A percentile compares a stretch with the other conserved stretches of the same genome.
Evolutionary conservation across 2,329 filamentous ascomycete genomes (phyloP).

Genomic region (Cladosporium sp.): DNA sequence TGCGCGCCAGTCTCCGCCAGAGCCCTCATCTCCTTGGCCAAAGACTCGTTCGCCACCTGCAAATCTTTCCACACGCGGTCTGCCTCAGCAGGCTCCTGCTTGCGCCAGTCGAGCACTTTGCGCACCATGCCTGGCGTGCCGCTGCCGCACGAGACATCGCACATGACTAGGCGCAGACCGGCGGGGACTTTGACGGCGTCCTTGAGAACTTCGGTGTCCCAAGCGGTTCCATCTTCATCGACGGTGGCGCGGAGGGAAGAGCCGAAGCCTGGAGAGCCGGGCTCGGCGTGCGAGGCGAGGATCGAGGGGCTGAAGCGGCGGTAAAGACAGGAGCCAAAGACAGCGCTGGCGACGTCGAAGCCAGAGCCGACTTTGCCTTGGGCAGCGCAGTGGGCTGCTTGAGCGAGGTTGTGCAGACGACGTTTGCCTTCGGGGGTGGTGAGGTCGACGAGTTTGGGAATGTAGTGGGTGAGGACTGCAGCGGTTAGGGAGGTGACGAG

Average conservation of each 20-base stretch:
- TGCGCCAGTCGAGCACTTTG: constrained; percentile 78
- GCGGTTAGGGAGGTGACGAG: constrained; percentile 84
- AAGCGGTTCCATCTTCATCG: constrained; percentile 55
- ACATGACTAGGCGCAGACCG: constrained; percentile 80
- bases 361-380: constrained; percentile 96
- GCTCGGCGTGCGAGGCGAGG: constrained; percentile 62
- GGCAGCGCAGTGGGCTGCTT: constrained; percentile 89
- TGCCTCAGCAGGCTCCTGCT: constrained; percentile 59
- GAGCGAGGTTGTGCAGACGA: constrained; percentile 84
- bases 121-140: constrained; percentile 96
- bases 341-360: constrained; percentile 90
- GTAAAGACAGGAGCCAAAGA: constrained; percentile 88
- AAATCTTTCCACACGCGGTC: constrained; percentile 69
- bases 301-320: constrained; percentile 83
- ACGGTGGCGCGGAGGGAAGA: constrained; percentile 62
- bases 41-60: constrained; percentile 67
- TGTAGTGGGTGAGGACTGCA: constrained; percentile 71
- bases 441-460: constrained; percentile 58
- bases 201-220: constrained; percentile 76
- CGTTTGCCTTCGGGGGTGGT: constrained; percentile 50
- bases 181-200: constrained; percentile 65
- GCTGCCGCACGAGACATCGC: constrained; percentile 90
- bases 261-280: constrained; percentile 64
- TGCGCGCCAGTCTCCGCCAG: constrained; percentile 47
- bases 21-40: constrained; percentile 61